Evolutionary conservation across 768 basidiomycete genomes (phyloP).

Genomic region (Boletus barrowsii): DNA sequence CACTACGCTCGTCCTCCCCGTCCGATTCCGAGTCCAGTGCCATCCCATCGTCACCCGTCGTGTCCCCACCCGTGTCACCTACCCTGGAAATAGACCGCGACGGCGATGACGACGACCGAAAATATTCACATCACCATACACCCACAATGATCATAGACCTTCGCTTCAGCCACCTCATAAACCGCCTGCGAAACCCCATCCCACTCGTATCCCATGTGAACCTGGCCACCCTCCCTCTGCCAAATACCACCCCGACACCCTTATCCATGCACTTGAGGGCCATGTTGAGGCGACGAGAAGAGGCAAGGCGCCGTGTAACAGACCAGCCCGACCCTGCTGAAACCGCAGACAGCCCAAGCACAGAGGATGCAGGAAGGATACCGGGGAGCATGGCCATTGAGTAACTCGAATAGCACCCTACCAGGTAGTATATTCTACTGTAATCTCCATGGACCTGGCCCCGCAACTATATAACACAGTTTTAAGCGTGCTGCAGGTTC

Average conservation of each 20-base stretch:
- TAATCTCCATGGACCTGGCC: slow-evolving; percentile 13
- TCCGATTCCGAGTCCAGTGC: slow-evolving; percentile 40
- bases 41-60: slow-evolving; percentile 25
- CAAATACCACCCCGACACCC: slow-evolving; percentile 56
- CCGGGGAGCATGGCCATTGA: slow-evolving; percentile 30
- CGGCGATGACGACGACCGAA: slow-evolving; percentile 14
- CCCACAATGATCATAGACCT: slow-evolving; percentile 62
- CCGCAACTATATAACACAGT: slow-evolving; percentile 4
- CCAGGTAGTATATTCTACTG: slow-evolving; percentile 12
- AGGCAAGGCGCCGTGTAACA: slow-evolving; percentile 35
- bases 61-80: slow-evolving; percentile 20
- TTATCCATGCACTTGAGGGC: slow-evolving; percentile 48
- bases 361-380: slow-evolving; percentile 38
- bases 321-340: slow-evolving; percentile 21
- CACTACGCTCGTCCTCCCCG: slow-evolving; percentile 36
- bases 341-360: slow-evolving; percentile 29
- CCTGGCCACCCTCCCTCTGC: slow-evolving; percentile 48
- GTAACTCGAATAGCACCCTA: slow-evolving; percentile 19
- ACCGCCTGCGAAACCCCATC: slow-evolving; percentile 55
- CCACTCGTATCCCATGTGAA: slow-evolving; percentile 32
- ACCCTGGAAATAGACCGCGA: slow-evolving; percentile 23
- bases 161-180: slow-evolving; percentile 49
- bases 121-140: slow-evolving; percentile 23
- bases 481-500: neutral
- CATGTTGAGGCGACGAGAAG: slow-evolving; percentile 49